These are phyloP conservation scores for Rostrohypoxylon terebratum DNA, from an alignment of 495 filamentous ascomycete genomes.

Conservation along the genomic window DNA sequence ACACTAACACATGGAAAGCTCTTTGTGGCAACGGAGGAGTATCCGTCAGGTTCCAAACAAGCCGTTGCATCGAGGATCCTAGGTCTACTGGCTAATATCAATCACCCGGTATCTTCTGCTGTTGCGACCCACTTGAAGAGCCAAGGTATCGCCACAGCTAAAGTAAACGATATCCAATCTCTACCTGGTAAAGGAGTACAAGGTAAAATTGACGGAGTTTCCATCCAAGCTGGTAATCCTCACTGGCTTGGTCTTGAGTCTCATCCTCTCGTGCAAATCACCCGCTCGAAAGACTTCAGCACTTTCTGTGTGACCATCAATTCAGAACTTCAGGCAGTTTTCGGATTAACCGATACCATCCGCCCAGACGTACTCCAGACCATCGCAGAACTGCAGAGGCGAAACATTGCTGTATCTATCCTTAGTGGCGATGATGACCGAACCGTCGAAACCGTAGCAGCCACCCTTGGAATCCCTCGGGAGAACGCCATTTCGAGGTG, in stretches of 20 bases:
- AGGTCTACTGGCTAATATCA: conserved; percentile 64
- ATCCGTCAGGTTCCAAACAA: conserved; percentile 37
- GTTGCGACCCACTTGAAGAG: conserved; percentile 63
- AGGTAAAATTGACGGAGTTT: conserved; percentile 51
- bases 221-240: conserved; percentile 70
- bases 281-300: conserved; percentile 64
- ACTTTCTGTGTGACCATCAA: conserved; percentile 72
- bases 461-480: conserved; percentile 63
- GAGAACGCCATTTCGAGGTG: conserved; percentile 62
- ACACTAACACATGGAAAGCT: conserved; percentile 76
- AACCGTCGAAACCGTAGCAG: conserved; percentile 67
- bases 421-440: conserved; percentile 76
- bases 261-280: conserved; percentile 55
- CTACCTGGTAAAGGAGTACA: conserved; percentile 63
- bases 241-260: conserved; percentile 66
- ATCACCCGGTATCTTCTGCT: conserved; percentile 77
- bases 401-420: conserved; percentile 70
- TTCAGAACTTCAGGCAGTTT: conserved; percentile 63
- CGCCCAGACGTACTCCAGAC: conserved; percentile 66
- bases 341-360: conserved; percentile 69
- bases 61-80: conserved; percentile 45
- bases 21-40: conserved; percentile 58
- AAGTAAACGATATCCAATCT: conserved; percentile 57
- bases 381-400: conserved; percentile 63
- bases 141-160: conserved; percentile 45